Conservation (phyloP, 768 basidiomycete species). For the Guyanaporus albipodus region DNA sequence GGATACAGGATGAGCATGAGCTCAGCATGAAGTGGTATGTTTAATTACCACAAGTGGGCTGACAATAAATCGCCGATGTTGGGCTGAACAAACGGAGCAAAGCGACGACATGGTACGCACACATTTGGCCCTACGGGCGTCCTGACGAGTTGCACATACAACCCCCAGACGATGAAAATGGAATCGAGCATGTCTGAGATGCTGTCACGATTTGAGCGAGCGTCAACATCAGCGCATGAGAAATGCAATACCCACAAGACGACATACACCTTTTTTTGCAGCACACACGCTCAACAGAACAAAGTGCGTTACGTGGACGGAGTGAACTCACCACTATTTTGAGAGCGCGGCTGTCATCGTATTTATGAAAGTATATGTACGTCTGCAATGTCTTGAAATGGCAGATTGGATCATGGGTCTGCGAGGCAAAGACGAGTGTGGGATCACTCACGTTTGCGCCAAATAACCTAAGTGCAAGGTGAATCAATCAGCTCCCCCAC, state of each 20-base stretch:
- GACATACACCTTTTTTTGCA: slow-evolving; percentile 2
- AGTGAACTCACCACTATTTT: slow-evolving; percentile 9
- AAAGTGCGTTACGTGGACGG: background rate
- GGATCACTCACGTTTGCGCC: slow-evolving; percentile 5
- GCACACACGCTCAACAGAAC: background rate
- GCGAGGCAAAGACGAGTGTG: background rate
- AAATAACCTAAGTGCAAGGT: slow-evolving; percentile 7
- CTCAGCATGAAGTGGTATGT: background rate
- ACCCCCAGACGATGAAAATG: slow-evolving; percentile 8
- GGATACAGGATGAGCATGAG: background rate
- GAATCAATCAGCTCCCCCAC: background rate
- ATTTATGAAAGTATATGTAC: slow-evolving; percentile 9
- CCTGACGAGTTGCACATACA: slow-evolving; percentile 9
- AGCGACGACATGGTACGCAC: background rate
- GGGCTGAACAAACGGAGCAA: background rate
- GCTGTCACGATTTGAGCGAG: background rate
- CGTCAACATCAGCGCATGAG: background rate
- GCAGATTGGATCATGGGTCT: background rate
- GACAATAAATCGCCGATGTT: background rate
- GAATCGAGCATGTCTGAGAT: slow-evolving; percentile 12
- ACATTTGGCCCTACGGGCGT: slow-evolving; percentile 6
- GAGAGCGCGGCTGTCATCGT: background rate
- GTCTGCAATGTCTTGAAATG: slow-evolving; percentile 8
- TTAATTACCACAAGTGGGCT: slow-evolving; percentile 15
- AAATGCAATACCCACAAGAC: slow-evolving; percentile 1